Evolutionary conservation across 352 stramenopile species (phyloP).

Genomic region (Globisporangium megalacanthum): DNA sequence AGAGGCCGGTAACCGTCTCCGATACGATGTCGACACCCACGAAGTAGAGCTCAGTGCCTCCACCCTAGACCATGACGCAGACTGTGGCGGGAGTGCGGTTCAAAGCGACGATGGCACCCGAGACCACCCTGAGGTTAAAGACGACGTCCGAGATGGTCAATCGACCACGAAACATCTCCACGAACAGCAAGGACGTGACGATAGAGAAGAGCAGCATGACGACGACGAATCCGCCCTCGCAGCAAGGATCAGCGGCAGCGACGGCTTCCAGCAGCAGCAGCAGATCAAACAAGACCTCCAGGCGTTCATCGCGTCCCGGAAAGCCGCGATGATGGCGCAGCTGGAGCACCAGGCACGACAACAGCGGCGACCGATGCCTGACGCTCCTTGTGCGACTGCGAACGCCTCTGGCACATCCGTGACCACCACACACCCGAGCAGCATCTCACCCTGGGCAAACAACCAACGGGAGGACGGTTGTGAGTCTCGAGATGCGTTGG

Average conservation of each 20-base stretch:
- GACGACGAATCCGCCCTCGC: not conserved
- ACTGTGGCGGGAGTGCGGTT: too few species aligned
- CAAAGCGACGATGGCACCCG: too few species aligned
- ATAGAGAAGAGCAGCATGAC: not conserved
- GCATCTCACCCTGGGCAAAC: not conserved
- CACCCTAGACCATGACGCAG: not conserved
- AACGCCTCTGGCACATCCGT: not conserved
- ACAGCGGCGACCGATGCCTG: conserved; percentile 1
- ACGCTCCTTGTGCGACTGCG: not conserved
- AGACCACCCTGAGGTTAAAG: conserved; percentile 9
- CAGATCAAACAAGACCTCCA: conserved; percentile 28
- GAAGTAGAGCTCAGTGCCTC: not conserved
- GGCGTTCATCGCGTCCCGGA: conserved; percentile 31
- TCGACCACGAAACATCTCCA: not conserved
- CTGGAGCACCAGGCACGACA: conserved; percentile 23
- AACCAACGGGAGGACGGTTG: not conserved
- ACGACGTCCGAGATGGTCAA: not conserved
- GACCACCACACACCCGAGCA: not conserved
- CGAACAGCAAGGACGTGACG: not conserved
- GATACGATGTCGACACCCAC: conserved; percentile 1
- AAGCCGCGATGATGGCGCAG: conserved; percentile 32
- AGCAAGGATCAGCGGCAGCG: not conserved
- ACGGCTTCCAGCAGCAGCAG: conserved; percentile 7
- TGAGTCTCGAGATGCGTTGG: too few species aligned
- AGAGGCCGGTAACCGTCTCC: not conserved